These are phyloP conservation scores for Corymbia citriodora DNA, from an alignment of 441 rosid species.

Conservation along the genomic window DNA sequence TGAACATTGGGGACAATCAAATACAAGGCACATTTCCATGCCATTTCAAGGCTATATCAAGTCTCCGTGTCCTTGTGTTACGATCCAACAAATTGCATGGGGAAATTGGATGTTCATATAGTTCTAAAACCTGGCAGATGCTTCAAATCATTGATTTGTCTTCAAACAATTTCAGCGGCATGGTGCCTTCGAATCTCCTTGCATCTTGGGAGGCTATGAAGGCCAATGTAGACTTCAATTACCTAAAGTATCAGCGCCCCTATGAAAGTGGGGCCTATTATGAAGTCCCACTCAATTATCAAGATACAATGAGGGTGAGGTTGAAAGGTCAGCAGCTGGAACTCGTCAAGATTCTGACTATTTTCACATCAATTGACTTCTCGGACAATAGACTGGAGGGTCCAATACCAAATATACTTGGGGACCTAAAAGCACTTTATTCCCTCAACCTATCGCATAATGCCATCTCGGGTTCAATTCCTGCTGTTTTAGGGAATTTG, in stretches of 20 bases:
- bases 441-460: neutral
- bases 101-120: neutral
- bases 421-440: no score
- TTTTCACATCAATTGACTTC: no score
- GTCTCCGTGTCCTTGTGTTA: neutral
- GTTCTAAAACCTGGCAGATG: neutral
- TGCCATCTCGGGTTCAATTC: neutral
- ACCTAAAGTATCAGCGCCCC: no score
- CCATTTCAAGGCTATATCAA: neutral
- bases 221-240: neutral
- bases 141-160: neutral
- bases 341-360: no score
- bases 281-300: no score
- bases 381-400: no score
- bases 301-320: no score
- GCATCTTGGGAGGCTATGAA: neutral
- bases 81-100: neutral
- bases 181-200: rapidly evolving
- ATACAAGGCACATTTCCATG: neutral
- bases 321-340: no score
- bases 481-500: neutral
- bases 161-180: neutral
- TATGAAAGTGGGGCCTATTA: rapidly evolving
- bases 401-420: no score
- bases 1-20: neutral